These are phyloP conservation scores for Calonectria fujianensis DNA, from an alignment of 2,329 filamentous ascomycete genomes.

Conservation along the genomic window DNA sequence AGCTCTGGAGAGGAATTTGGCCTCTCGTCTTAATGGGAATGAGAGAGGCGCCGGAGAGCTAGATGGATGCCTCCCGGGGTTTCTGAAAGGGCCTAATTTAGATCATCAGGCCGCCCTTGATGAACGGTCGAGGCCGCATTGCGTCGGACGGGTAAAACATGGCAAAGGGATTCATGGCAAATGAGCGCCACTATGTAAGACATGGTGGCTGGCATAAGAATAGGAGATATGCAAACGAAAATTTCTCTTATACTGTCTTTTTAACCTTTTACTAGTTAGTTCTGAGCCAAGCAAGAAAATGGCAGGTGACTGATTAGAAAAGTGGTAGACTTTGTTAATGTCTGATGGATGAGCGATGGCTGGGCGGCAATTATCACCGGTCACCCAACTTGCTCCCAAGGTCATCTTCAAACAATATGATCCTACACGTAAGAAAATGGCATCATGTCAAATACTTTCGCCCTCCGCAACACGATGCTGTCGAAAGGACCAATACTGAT, in stretches of 20 bases:
- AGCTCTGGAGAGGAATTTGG: constrained; percentile 21
- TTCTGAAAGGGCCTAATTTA: constrained; percentile 18
- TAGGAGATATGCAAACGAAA: constrained; percentile 9
- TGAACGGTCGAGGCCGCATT: neutral
- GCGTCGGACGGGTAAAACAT: constrained; percentile 16
- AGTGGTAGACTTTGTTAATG: neutral
- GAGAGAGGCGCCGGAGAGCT: neutral
- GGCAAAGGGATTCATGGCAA: constrained; percentile 17
- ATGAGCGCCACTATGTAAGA: neutral
- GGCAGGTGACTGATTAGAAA: neutral
- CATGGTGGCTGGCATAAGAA: neutral
- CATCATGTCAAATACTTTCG: neutral
- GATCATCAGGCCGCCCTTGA: constrained; percentile 26
- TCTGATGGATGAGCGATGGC: neutral
- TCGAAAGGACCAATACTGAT: neutral
- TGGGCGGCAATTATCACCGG: neutral
- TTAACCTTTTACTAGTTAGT: neutral
- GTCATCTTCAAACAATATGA: too few relatives aligned
- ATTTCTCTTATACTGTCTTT: neutral
- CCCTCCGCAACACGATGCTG: neutral
- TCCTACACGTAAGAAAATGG: too few relatives aligned
- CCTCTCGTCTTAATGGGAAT: constrained; percentile 24
- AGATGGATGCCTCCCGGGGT: constrained; percentile 7
- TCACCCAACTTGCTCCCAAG: too few relatives aligned
- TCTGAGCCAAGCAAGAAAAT: neutral